Base-by-base conservation (phyloP, 31 red algal species). In the Odonthalia washingtoniensis region DNA sequence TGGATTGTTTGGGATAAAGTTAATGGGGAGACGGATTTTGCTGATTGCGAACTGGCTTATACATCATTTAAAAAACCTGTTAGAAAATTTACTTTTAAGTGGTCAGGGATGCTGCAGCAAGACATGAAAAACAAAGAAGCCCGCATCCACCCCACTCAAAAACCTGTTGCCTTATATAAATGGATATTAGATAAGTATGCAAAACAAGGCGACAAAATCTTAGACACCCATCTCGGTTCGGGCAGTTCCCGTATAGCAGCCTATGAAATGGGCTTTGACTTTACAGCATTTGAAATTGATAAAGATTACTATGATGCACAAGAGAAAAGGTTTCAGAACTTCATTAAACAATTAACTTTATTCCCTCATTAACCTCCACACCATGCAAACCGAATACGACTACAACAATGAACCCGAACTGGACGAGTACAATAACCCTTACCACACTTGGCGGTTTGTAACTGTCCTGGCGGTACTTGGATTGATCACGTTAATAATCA, bases 151-250 rank as follows among this genome's bases (percentile, higher is more conserved):
- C 64, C 64, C 27, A 67, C 64, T 33, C 64, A 67, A 67, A 67
- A 67, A 67, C 64, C 64, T 33, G 33, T 33, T 33, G 64, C 64
- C 64, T 67, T 67, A 35, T 67, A 67, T 67, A 33, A 33, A 67
- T 67, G 64, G 64, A 33, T 67, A 67, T 67, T 67, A 67, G 33
- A 67, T 33, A 67, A 67, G 30, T 67, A 67, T 67, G 64, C 64
- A 67, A 67, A 67, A 35, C 64, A 30, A 67, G 33, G 33, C 64
- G 30, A 67, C 27, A 67, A 67, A 35, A 67, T 67, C 27, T 35
- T 67, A 67, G 64, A 67, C 33, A 67, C 64, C 33, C 64, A 67
- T 35, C 33, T 67, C 27, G 64, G 64, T 35, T 33, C 30, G 27
- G 64, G 64, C 27, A 67, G 64, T 35, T 33, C 33, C 27, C 30